These are phyloP conservation scores for Aristolochia contorta DNA, from an alignment of 164 flowering plant genomes.

Conservation along the genomic window DNA sequence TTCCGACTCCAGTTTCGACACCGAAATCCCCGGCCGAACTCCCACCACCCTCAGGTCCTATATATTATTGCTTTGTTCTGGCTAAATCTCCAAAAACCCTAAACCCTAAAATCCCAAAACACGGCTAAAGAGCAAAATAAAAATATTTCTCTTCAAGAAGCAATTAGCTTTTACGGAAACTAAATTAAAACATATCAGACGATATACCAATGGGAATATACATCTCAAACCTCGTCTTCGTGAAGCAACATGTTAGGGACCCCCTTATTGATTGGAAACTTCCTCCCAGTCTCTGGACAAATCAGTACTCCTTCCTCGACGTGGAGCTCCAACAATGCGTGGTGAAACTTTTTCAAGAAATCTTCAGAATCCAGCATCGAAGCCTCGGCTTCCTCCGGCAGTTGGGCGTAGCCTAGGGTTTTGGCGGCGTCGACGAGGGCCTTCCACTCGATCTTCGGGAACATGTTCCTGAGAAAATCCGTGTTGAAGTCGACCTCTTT, in stretches of 20 bases:
- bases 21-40: no score
- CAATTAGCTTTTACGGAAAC: no score
- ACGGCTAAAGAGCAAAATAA: no score
- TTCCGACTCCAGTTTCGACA: no score
- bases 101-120: no score
- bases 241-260: conserved; percentile 95
- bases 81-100: no score
- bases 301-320: conserved; percentile 77
- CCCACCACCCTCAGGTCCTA: no score
- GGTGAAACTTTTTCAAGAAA: conserved; percentile 61
- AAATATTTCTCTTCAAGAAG: no score
- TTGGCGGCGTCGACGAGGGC: conserved; percentile 59
- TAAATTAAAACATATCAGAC: no score
- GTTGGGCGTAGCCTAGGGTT: conserved; percentile 55
- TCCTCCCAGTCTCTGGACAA: conserved; percentile 77
- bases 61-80: no score
- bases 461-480: conserved; percentile 67
- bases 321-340: conserved; percentile 64
- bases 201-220: no score
- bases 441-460: conserved; percentile 64
- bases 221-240: conserved; percentile 68
- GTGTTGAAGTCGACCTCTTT: conserved; percentile 61
- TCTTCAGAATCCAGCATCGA: conserved; percentile 59
- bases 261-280: conserved; percentile 74
- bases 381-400: conserved; percentile 56